A percentile compares a stretch with the other conserved stretches of the same genome.
Evolutionary conservation across 148 eudicot species (phyloP).

Genomic region (Arctostaphylos glauca): DNA sequence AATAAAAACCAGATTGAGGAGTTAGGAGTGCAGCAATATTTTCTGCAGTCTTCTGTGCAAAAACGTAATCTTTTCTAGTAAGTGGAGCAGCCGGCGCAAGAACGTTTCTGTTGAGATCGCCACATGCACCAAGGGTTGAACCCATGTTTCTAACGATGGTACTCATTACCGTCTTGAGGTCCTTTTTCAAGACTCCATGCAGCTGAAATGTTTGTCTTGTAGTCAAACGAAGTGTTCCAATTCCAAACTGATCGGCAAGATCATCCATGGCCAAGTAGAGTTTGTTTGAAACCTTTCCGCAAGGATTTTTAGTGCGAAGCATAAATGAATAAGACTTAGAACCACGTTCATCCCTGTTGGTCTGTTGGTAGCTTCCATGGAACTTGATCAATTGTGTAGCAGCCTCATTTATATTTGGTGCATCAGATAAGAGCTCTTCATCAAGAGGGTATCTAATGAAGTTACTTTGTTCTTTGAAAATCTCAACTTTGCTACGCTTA

Average conservation of each 20-base stretch:
- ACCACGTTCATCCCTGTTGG: slow-evolving; percentile 78
- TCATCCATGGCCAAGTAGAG: slow-evolving; percentile 95
- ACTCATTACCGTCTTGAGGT: slow-evolving; percentile 94
- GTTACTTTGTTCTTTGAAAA: slow-evolving; percentile 89
- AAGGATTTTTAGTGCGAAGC: slow-evolving; percentile 97
- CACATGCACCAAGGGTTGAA: slow-evolving; percentile 98
- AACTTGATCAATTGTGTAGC: slow-evolving; percentile 94
- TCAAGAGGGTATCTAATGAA: slow-evolving; percentile 93
- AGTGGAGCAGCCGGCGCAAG: slow-evolving; percentile 99
- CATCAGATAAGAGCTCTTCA: slow-evolving; percentile 80
- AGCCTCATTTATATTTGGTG: slow-evolving; percentile 77
- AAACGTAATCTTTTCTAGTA: slow-evolving; percentile 73
- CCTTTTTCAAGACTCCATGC: slow-evolving; percentile 86
- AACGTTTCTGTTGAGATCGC: slow-evolving; percentile 92
- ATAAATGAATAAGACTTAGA: slow-evolving; percentile 86
- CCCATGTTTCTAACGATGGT: slow-evolving; percentile 83
- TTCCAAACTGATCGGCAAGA: slow-evolving; percentile 93
- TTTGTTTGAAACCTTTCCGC: slow-evolving; percentile 86
- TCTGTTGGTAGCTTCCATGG: slow-evolving; percentile 93
- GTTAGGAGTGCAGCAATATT: slow-evolving; percentile 87
- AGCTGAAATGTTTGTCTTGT: slow-evolving; percentile 98
- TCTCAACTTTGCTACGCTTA: slow-evolving; percentile 97
- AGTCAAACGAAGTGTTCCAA: slow-evolving; percentile 91
- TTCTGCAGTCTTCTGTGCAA: slow-evolving; percentile 92
- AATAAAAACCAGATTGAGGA: slow-evolving; percentile 98